These are phyloP conservation scores for Hirschioporus abietinus DNA, from an alignment of 768 basidiomycete genomes.

Conservation along the genomic window DNA sequence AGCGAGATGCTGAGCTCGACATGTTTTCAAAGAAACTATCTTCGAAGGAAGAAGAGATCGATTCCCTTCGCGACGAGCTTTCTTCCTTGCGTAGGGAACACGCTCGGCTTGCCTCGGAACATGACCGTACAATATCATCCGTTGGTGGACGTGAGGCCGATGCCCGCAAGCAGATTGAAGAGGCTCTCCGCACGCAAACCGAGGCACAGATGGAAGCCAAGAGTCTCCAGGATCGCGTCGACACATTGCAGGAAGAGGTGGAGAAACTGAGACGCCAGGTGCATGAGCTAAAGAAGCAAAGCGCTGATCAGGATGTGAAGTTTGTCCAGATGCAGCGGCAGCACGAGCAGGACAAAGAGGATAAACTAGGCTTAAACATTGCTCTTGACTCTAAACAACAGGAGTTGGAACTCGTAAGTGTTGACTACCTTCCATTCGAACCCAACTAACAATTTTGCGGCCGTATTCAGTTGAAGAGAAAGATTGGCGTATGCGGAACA, in stretches of 20 bases:
- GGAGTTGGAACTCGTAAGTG: conserved; percentile 79
- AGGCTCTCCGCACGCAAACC: conserved; percentile 46
- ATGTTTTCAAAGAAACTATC: conserved; percentile 41
- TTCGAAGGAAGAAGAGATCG: conserved; percentile 46
- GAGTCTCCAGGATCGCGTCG: conserved; percentile 44
- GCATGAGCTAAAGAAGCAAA: conserved; percentile 71
- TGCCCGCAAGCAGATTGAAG: conserved; percentile 42
- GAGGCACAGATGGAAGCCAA: conserved; percentile 48
- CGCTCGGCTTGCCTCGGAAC: conserved; percentile 43
- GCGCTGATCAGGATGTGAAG: conserved; percentile 80
- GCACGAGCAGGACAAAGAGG: conserved; percentile 64
- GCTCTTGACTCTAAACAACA: conserved; percentile 93
- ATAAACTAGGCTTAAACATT: conserved; percentile 79
- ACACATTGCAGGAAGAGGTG: conserved; percentile 49
- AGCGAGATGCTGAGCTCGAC: conserved; percentile 51
- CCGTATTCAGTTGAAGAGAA: conserved; percentile 53
- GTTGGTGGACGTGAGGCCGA: conserved; percentile 42
- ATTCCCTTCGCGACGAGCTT: conserved; percentile 51
- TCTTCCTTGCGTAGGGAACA: conserved; percentile 51
- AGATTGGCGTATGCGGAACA: conserved; percentile 49
- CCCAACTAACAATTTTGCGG: conserved; percentile 7
- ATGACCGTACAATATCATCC: conserved; percentile 40
- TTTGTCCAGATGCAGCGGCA: conserved; percentile 68
- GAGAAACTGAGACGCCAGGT: conserved; percentile 57
- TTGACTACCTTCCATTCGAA: conserved; percentile 7